Evolutionary conservation across 495 filamentous ascomycete genomes (phyloP).

Genomic region (Glarea lozoyensis): DNA sequence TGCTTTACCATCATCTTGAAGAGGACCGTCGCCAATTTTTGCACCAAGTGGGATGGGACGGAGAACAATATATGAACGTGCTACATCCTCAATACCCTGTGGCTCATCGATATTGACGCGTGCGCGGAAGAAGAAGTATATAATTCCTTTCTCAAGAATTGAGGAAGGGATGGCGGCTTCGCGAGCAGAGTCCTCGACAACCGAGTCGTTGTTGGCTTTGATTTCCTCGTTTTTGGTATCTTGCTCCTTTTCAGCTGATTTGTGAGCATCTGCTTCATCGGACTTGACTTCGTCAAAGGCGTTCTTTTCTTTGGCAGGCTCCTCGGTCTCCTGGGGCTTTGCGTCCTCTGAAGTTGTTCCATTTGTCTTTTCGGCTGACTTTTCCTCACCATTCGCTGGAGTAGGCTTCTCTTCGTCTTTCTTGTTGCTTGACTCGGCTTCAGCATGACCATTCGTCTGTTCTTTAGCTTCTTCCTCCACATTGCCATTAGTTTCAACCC

Average conservation of each 20-base stretch:
- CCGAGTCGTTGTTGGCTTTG: constrained; percentile 8
- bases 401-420: neutral
- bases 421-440: neutral
- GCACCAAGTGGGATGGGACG: constrained; percentile 64
- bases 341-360: neutral
- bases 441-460: constrained; percentile 3
- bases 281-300: constrained; percentile 11
- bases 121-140: constrained; percentile 87
- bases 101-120: constrained; percentile 69
- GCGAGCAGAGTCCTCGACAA: constrained; percentile 26
- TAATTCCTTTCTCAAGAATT: constrained; percentile 83
- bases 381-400: no score
- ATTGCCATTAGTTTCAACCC: constrained; percentile 1
- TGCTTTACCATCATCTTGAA: constrained; percentile 56
- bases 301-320: no score
- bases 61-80: constrained; percentile 75
- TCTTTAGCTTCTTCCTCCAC: constrained; percentile 2
- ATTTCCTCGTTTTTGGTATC: constrained; percentile 9
- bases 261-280: constrained; percentile 2
- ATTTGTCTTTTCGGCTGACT: constrained; percentile 2
- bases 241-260: constrained; percentile 7
- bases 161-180: constrained; percentile 56
- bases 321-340: neutral
- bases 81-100: constrained; percentile 59
- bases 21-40: constrained; percentile 51